Percentiles rank a stretch among this genome's conserved stretches.
Evolutionary conservation across 192 early-diverging fungal genomes (phyloP).

Genomic region (Jimgerdemannia lactiflua): DNA sequence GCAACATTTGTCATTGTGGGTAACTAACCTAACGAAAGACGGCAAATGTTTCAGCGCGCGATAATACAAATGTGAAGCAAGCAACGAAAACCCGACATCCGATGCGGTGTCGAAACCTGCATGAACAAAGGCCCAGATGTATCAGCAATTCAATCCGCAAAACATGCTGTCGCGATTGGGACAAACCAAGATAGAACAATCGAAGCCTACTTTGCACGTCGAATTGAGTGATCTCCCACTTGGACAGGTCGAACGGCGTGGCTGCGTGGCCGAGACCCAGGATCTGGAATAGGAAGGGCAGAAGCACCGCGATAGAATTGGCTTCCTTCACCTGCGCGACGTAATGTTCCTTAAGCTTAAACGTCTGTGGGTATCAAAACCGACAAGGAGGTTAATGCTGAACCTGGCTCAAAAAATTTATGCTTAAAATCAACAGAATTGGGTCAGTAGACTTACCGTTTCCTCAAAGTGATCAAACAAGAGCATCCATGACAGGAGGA

Average conservation of each 20-base stretch:
- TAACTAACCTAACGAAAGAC: constrained; percentile 55
- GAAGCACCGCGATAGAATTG: constrained; percentile 44
- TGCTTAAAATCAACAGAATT: neutral
- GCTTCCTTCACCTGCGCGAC: constrained; percentile 53
- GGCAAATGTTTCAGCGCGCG: constrained; percentile 58
- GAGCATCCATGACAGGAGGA: constrained; percentile 69
- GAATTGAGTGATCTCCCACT: constrained; percentile 66
- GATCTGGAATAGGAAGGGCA: constrained; percentile 61
- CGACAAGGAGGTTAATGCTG: too few species aligned
- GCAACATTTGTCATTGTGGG: too few species aligned
- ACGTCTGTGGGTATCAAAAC: constrained; percentile 45
- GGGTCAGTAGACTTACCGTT: constrained; percentile 48
- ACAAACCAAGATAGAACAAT: neutral
- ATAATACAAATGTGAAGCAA: constrained; percentile 77
- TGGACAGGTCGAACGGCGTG: constrained; percentile 62
- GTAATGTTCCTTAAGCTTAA: constrained; percentile 53
- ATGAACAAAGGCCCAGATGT: neutral
- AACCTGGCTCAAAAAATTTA: neutral
- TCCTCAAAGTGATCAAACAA: constrained; percentile 77
- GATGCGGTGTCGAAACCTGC: constrained; percentile 41
- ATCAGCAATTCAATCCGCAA: neutral
- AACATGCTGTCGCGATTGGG: too few species aligned
- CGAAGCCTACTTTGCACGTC: constrained; percentile 53
- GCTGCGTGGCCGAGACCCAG: constrained; percentile 56
- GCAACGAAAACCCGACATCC: constrained; percentile 56